Evolutionary conservation across 176 grass and related monocot species (phyloP).

Genomic region (Avena insularis): DNA sequence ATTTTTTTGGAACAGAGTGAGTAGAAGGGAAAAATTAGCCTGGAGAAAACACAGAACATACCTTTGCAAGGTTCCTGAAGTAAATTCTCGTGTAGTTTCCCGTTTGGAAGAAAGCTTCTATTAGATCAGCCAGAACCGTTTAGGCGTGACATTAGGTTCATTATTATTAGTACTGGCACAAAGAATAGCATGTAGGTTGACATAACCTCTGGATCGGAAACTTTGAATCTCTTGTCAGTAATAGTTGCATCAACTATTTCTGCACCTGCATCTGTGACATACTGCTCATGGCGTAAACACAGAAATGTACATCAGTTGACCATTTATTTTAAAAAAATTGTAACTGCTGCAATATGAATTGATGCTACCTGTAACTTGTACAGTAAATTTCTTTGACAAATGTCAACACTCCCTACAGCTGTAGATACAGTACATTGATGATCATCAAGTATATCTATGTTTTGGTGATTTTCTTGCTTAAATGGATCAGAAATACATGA

Average conservation of each 20-base stretch:
- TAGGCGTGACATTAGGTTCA: slow-evolving; percentile 24
- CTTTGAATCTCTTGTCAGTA: slow-evolving; percentile 80
- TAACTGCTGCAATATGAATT: slow-evolving; percentile 24
- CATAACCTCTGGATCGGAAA: slow-evolving; percentile 53
- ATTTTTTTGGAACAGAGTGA: too few relatives aligned
- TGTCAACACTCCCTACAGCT: slow-evolving; percentile 80
- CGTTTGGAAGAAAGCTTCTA: too few relatives aligned
- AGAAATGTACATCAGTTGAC: slow-evolving; percentile 29
- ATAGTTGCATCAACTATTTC: slow-evolving; percentile 81
- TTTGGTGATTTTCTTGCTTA: background rate
- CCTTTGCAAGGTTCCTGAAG: too few relatives aligned
- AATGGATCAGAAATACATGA: background rate
- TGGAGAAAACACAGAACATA: too few relatives aligned
- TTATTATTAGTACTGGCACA: too few relatives aligned
- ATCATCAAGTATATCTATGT: background rate
- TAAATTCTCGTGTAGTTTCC: too few relatives aligned
- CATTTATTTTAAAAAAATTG: background rate
- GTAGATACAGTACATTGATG: slow-evolving; percentile 31
- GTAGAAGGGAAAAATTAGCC: too few relatives aligned
- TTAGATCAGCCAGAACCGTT: too few relatives aligned
- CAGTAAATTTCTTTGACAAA: slow-evolving; percentile 69
- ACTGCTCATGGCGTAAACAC: slow-evolving; percentile 57
- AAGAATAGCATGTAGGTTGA: too few relatives aligned
- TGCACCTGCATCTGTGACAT: slow-evolving; percentile 81
- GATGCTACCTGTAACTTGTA: slow-evolving; percentile 67